Evolutionary conservation across 2,329 filamentous ascomycete genomes (phyloP).

Genomic region (Zelopaecilomyces penicillatus): DNA sequence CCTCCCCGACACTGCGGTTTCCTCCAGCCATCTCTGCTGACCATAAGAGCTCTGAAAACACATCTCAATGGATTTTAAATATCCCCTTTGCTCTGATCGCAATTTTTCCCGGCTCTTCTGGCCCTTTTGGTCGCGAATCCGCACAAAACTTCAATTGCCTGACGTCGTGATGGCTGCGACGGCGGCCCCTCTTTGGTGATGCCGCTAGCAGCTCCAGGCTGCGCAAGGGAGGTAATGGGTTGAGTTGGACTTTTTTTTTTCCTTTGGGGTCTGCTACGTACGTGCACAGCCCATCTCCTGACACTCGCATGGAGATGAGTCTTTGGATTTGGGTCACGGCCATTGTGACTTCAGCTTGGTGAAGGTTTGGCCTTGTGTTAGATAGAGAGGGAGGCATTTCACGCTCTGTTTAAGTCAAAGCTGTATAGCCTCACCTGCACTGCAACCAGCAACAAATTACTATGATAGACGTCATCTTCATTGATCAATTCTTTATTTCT

Average conservation of each 20-base stretch:
- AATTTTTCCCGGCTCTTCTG: slow-evolving; percentile 17
- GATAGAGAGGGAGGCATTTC: too few species aligned
- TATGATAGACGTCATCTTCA: too few species aligned
- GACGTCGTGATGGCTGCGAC: slow-evolving; percentile 11
- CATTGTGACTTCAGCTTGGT: too few species aligned
- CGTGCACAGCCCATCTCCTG: neutral
- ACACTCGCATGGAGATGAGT: too few species aligned
- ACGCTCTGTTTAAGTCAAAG: too few species aligned
- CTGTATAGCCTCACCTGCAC: too few species aligned
- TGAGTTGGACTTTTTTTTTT: slow-evolving; percentile 1
- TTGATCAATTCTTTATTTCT: too few species aligned
- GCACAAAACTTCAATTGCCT: slow-evolving; percentile 3
- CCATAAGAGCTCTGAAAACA: slow-evolving; percentile 18
- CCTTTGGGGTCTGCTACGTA: neutral
- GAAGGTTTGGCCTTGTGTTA: too few species aligned
- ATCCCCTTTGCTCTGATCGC: accelerated
- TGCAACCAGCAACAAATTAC: too few species aligned
- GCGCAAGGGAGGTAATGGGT: slow-evolving; percentile 6
- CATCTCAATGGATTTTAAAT: slow-evolving; percentile 8
- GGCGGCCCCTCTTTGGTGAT: slow-evolving; percentile 14
- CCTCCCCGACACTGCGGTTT: slow-evolving; percentile 21
- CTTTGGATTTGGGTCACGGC: too few species aligned
- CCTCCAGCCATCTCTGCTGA: slow-evolving; percentile 12
- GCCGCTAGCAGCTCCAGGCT: slow-evolving; percentile 10
- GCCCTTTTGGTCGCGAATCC: slow-evolving; percentile 15